Evolutionary conservation across 2,329 filamentous ascomycete species (phyloP).

Genomic region (Penicillium sp.): DNA sequence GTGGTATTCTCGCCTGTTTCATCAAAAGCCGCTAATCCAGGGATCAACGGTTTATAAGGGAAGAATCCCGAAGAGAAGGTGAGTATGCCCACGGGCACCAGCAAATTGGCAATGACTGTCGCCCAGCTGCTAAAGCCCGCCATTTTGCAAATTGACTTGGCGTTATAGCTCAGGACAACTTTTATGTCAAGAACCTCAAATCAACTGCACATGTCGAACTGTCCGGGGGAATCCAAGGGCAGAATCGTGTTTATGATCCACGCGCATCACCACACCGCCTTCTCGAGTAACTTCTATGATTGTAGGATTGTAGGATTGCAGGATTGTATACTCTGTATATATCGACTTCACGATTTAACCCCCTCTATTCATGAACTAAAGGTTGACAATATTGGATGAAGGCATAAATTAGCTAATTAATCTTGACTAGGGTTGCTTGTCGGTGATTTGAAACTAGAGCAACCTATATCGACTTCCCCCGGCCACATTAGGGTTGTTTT

Average conservation of each 20-base stretch:
- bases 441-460: not conserved
- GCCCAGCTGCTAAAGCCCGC: slow-evolving; percentile 29
- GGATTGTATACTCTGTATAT: not conserved
- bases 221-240: not conserved
- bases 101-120: slow-evolving; percentile 68
- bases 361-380: too few species aligned
- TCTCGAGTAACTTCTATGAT: not conserved
- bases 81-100: slow-evolving; percentile 72
- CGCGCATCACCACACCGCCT: slow-evolving; percentile 6
- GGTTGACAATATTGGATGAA: too few species aligned
- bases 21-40: slow-evolving; percentile 70
- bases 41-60: slow-evolving; percentile 91
- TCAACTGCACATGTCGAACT: not conserved
- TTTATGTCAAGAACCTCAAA: not conserved
- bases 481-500: not conserved
- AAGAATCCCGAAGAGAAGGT: slow-evolving; percentile 92
- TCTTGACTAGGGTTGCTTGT: not conserved
- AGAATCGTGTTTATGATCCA: slow-evolving; percentile 9
- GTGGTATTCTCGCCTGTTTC: slow-evolving; percentile 53
- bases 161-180: not conserved
- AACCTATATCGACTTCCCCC: not conserved
- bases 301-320: too few species aligned
- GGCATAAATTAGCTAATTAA: not conserved
- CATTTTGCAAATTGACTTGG: slow-evolving; percentile 20
- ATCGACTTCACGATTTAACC: too few species aligned